Evolutionary conservation across 345 rosid species (phyloP).

Genomic region (Geranium brycei): DNA sequence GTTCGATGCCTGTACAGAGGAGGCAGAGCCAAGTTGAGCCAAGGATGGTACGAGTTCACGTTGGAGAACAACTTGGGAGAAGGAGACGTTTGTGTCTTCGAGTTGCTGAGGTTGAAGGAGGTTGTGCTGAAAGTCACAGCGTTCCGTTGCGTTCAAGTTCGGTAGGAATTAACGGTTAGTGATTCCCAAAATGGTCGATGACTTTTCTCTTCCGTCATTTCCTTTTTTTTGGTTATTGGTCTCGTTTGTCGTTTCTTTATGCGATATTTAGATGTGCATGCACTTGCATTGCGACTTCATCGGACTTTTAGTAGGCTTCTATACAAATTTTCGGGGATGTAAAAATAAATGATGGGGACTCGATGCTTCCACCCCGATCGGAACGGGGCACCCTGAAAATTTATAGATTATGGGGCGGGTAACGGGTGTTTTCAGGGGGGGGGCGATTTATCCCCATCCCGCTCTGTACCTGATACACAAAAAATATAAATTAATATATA

Average conservation of each 20-base stretch:
- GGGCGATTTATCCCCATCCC: too few species aligned
- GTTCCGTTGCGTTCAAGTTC: conserved; percentile 38
- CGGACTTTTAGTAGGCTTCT: not conserved
- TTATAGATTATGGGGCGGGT: too few species aligned
- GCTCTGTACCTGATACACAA: too few species aligned
- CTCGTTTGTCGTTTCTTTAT: conserved; percentile 3
- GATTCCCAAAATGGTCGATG: conserved; percentile 10
- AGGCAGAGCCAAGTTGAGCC: conserved; percentile 75
- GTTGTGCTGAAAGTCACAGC: conserved; percentile 69
- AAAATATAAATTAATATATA: too few species aligned
- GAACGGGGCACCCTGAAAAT: too few species aligned
- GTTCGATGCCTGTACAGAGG: conserved; percentile 82
- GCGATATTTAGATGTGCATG: conserved; percentile 3
- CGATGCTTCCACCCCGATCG: too few species aligned
- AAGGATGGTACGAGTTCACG: conserved; percentile 88
- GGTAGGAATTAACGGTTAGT: conserved; percentile 4
- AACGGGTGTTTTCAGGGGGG: too few species aligned
- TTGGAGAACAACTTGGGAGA: conserved; percentile 73
- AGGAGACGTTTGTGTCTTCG: conserved; percentile 80
- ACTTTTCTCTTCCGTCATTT: conserved; percentile 7
- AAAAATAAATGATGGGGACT: too few species aligned
- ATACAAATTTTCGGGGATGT: too few species aligned
- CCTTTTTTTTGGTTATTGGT: conserved; percentile 10
- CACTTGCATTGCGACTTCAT: not conserved
- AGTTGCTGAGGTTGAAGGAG: conserved; percentile 58